phyloP scores from a whole-genome alignment of 1,284 basidiomycete species.

The Chalciporus sp. region DNA sequence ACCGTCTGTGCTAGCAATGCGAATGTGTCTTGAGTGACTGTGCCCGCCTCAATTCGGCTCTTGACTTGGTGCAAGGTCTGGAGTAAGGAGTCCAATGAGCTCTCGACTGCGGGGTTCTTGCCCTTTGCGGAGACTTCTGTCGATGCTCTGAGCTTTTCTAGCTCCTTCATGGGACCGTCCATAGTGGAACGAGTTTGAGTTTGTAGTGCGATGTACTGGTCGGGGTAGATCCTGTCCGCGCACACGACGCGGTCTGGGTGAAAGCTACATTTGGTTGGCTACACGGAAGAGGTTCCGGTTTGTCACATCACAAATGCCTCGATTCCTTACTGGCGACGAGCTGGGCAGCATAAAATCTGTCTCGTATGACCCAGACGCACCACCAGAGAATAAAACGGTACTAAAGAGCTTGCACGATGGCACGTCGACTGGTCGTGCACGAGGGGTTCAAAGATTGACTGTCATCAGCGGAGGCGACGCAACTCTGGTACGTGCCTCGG shows the following conservation, averaged over 20 bases:
- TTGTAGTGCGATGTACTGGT: neutral
- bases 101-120: slow-evolving; percentile 58
- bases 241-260: neutral
- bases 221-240: neutral
- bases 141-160: slow-evolving; percentile 69
- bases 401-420: slow-evolving; percentile 41
- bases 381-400: slow-evolving; percentile 30
- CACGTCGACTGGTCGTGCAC: slow-evolving; percentile 32
- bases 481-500: slow-evolving; percentile 39
- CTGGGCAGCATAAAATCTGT: slow-evolving; percentile 71
- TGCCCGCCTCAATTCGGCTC: slow-evolving; percentile 54
- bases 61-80: slow-evolving; percentile 61
- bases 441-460: slow-evolving; percentile 38
- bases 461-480: slow-evolving; percentile 40
- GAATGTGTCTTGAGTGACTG: slow-evolving; percentile 56
- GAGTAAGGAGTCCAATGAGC: slow-evolving; percentile 73
- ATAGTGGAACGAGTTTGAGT: slow-evolving; percentile 39
- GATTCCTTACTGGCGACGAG: slow-evolving; percentile 72
- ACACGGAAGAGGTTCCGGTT: too few relatives aligned
- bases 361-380: slow-evolving; percentile 38
- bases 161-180: slow-evolving; percentile 74
- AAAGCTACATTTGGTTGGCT: neutral
- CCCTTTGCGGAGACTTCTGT: slow-evolving; percentile 49
- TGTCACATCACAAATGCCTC: slow-evolving; percentile 51
- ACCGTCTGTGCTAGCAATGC: slow-evolving; percentile 58